These are phyloP conservation scores for Trichomonas vaginalis DNA, from an alignment of 208 protist genomes.

Conservation along the genomic window DNA sequence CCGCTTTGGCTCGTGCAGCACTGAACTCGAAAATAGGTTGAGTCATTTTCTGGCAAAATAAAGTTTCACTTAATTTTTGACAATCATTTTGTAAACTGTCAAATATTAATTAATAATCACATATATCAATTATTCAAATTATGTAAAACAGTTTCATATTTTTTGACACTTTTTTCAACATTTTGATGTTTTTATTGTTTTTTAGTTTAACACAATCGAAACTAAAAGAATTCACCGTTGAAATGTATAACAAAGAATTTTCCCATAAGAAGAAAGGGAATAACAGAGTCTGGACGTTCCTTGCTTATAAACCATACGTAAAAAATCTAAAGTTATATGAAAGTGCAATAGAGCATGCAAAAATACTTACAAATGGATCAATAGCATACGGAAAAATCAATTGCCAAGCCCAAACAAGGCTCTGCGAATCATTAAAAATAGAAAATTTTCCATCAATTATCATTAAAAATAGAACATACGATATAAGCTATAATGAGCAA, in stretches of 20 bases:
- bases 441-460: background rate
- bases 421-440: background rate
- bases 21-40: too few relatives aligned
- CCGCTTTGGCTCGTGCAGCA: too few relatives aligned
- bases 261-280: background rate
- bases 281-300: background rate
- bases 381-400: background rate
- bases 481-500: background rate
- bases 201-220: background rate
- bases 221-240: background rate
- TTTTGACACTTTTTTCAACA: too few relatives aligned
- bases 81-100: too few relatives aligned
- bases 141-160: too few relatives aligned
- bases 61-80: too few relatives aligned
- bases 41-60: too few relatives aligned
- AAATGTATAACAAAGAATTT: background rate
- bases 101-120: too few relatives aligned
- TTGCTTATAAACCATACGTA: background rate
- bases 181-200: background rate
- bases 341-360: background rate
- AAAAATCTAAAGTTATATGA: background rate
- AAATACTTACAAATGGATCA: conserved; percentile 3
- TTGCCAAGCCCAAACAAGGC: background rate
- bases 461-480: background rate
- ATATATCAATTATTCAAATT: too few relatives aligned